These are phyloP conservation scores for Ascochyta viciae-villosae DNA, from an alignment of 2,329 filamentous ascomycete species.

Conservation along the genomic window DNA sequence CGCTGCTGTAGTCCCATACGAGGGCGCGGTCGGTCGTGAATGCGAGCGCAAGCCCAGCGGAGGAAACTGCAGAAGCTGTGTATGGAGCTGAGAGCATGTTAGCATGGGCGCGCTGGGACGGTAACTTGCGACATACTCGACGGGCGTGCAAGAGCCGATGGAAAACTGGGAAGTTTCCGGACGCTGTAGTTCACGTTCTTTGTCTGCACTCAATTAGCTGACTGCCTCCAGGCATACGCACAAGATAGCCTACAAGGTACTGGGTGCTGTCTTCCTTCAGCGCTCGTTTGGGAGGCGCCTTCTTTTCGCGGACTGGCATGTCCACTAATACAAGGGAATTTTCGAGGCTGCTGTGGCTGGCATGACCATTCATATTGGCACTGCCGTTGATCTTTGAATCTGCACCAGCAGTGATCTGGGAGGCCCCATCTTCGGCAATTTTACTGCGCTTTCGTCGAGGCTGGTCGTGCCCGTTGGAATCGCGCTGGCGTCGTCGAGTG, in stretches of 20 bases:
- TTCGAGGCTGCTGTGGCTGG: constrained; percentile 34
- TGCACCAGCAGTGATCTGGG: constrained; percentile 27
- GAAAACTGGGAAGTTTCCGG: constrained; percentile 82
- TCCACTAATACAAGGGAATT: constrained; percentile 43
- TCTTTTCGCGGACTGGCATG: constrained; percentile 52
- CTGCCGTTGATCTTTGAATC: constrained; percentile 45
- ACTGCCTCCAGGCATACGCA: background rate
- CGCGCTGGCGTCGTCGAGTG: constrained; percentile 55
- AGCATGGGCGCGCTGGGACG: constrained; percentile 18
- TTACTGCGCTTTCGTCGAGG: constrained; percentile 58
- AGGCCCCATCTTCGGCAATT: constrained; percentile 53
- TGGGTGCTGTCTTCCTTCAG: constrained; percentile 72
- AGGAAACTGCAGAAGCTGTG: constrained; percentile 59
- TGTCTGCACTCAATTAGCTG: constrained; percentile 61
- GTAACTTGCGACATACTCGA: constrained; percentile 62
- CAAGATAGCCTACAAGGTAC: constrained; percentile 63
- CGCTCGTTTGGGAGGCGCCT: constrained; percentile 54
- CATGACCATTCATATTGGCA: constrained; percentile 42
- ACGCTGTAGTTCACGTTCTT: constrained; percentile 86
- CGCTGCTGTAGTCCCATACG: constrained; percentile 83
- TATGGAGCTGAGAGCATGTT: constrained; percentile 38
- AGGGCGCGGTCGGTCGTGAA: constrained; percentile 83
- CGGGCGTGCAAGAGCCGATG: constrained; percentile 75
- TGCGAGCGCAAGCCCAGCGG: constrained; percentile 75
- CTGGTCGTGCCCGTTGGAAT: constrained; percentile 52